phyloP scores from a whole-genome alignment of 73 alveolate genomes.

The Paramecium biaurelia region DNA sequence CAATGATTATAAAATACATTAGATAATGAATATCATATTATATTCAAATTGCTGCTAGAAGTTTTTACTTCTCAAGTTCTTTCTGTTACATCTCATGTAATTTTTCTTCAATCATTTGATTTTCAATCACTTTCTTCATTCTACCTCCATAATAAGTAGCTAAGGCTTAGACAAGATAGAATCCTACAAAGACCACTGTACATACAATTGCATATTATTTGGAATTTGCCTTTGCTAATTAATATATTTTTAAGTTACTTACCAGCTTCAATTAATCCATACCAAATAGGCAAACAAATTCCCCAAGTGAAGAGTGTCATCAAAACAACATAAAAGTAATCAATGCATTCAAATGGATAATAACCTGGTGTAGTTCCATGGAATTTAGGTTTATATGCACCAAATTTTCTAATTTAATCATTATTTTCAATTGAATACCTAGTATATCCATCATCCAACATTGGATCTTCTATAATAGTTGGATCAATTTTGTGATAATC shows the following conservation, averaged over 20 bases:
- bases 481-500: slow-evolving; percentile 6
- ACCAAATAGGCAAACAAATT: slow-evolving; percentile 29
- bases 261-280: slow-evolving; percentile 39
- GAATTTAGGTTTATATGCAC: slow-evolving; percentile 42
- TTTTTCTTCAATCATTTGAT: slow-evolving; percentile 36
- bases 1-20: background rate
- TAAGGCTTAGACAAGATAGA: background rate
- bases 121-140: slow-evolving; percentile 34
- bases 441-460: slow-evolving; percentile 52
- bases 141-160: slow-evolving; percentile 42
- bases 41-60: slow-evolving; percentile 26
- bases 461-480: slow-evolving; percentile 4
- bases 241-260: background rate
- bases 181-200: slow-evolving; percentile 43
- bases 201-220: background rate
- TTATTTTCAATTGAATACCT: background rate
- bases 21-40: background rate
- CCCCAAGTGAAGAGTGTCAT: slow-evolving; percentile 44
- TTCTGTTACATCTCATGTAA: slow-evolving; percentile 28
- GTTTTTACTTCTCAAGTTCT: slow-evolving; percentile 24
- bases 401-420: slow-evolving; percentile 9
- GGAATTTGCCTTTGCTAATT: slow-evolving; percentile 20
- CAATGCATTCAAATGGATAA: slow-evolving; percentile 46
- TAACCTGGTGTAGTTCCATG: slow-evolving; percentile 46
- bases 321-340: background rate